These are phyloP conservation scores for Lenzites betulinus DNA, from an alignment of 768 basidiomycete genomes.

Conservation along the genomic window DNA sequence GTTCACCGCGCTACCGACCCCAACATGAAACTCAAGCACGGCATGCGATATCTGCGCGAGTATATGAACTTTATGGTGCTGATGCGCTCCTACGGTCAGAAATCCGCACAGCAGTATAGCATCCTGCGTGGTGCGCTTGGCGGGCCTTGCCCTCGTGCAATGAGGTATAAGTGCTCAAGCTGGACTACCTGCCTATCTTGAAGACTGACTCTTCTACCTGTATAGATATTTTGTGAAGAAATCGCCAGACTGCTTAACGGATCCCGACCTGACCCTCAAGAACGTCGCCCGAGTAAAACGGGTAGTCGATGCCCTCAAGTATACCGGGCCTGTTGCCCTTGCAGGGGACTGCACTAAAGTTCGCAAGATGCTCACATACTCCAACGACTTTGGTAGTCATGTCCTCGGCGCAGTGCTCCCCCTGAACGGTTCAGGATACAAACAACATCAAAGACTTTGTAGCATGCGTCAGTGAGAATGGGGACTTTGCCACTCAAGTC, in stretches of 20 bases:
- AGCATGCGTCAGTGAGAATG: neutral
- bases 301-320: slow-evolving; percentile 22
- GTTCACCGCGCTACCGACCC: slow-evolving; percentile 1
- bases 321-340: slow-evolving; percentile 29
- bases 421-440: slow-evolving; percentile 24
- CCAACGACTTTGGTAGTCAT: slow-evolving; percentile 31
- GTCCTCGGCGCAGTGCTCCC: slow-evolving; percentile 29
- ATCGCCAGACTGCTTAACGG: slow-evolving; percentile 28
- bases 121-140: slow-evolving; percentile 4
- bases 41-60: slow-evolving; percentile 18
- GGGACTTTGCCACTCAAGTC: neutral
- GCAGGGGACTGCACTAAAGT: slow-evolving; percentile 36
- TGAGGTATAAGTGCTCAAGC: neutral
- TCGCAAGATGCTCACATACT: slow-evolving; percentile 27
- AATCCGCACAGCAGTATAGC: slow-evolving; percentile 22
- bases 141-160: neutral
- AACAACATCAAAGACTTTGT: slow-evolving; percentile 28
- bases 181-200: neutral
- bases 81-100: slow-evolving; percentile 20
- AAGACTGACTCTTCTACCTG: neutral
- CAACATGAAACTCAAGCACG: slow-evolving; percentile 18
- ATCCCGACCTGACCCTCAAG: slow-evolving; percentile 30
- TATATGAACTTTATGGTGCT: slow-evolving; percentile 26
- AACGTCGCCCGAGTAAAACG: slow-evolving; percentile 33
- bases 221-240: slow-evolving; percentile 27